These are phyloP conservation scores for Aspergillus bombycis DNA, from an alignment of 2,329 filamentous ascomycete genomes.

Conservation along the genomic window DNA sequence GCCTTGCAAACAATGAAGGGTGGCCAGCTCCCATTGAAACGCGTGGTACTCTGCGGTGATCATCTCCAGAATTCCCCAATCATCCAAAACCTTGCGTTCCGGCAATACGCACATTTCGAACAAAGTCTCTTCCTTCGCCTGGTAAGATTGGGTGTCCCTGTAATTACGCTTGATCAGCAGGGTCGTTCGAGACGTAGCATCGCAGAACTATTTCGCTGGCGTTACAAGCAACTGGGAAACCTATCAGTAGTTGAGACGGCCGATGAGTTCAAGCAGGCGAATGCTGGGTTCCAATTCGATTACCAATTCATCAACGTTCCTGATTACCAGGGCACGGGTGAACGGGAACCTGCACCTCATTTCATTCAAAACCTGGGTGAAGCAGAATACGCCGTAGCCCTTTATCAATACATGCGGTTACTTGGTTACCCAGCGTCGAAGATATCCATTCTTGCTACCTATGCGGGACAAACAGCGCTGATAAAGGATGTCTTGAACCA, in stretches of 20 bases:
- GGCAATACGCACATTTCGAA: slow-evolving; percentile 93
- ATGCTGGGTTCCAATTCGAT: slow-evolving; percentile 89
- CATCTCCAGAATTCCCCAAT: slow-evolving; percentile 97
- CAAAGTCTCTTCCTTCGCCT: slow-evolving; percentile 93
- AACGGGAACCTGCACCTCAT: slow-evolving; percentile 86
- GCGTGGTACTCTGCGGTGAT: slow-evolving; percentile 90
- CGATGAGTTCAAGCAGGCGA: slow-evolving; percentile 76
- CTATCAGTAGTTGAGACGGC: slow-evolving; percentile 71
- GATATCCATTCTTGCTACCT: slow-evolving; percentile 90
- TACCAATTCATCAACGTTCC: slow-evolving; percentile 97
- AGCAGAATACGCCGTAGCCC: slow-evolving; percentile 92
- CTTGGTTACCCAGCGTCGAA: slow-evolving; percentile 83
- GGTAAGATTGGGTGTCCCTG: slow-evolving; percentile 88
- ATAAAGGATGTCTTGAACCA: slow-evolving; percentile 84
- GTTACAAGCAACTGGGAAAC: slow-evolving; percentile 79
- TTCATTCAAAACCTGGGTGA: slow-evolving; percentile 97
- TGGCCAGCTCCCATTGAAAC: slow-evolving; percentile 75
- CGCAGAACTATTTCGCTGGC: slow-evolving; percentile 89
- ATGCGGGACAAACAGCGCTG: slow-evolving; percentile 87
- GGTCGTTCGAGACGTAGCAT: slow-evolving; percentile 86
- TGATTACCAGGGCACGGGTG: slow-evolving; percentile 87
- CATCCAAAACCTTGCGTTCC: slow-evolving; percentile 90
- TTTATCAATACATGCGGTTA: slow-evolving; percentile 96
- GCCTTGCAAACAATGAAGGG: slow-evolving; percentile 82
- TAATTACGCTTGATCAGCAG: slow-evolving; percentile 88